Evolutionary conservation across 1,284 basidiomycete species (phyloP).

Genomic region (Phlebopus sp.): DNA sequence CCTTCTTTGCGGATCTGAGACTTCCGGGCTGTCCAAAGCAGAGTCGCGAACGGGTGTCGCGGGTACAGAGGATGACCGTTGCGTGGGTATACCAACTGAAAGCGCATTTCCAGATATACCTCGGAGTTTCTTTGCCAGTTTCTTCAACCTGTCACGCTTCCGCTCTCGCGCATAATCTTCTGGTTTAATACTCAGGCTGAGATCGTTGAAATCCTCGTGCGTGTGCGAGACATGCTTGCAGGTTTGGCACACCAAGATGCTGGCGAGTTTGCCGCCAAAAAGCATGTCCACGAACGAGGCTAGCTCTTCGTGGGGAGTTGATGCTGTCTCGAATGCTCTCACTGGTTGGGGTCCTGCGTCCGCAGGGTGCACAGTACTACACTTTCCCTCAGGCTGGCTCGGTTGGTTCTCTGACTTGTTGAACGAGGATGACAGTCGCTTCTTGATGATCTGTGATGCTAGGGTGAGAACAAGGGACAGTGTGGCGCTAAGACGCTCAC

Average conservation of each 20-base stretch:
- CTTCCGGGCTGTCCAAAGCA: conserved; percentile 25
- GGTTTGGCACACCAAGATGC: conserved; percentile 89
- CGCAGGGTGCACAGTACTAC: not conserved
- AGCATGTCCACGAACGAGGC: conserved; percentile 83
- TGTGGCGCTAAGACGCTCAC: conserved; percentile 43
- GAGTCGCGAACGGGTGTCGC: conserved; percentile 38
- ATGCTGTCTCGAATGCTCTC: not conserved
- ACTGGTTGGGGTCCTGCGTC: not conserved
- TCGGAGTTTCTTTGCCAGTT: conserved; percentile 61
- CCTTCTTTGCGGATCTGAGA: conserved; percentile 29
- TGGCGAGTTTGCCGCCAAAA: conserved; percentile 85
- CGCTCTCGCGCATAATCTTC: conserved; percentile 67
- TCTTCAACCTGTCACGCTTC: conserved; percentile 71
- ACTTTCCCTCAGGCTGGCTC: not conserved
- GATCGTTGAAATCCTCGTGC: conserved; percentile 85
- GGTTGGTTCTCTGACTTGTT: conserved; percentile 1
- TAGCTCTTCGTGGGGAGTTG: conserved; percentile 43
- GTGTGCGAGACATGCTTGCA: conserved; percentile 92
- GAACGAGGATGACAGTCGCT: conserved; percentile 53
- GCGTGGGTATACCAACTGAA: conserved; percentile 26
- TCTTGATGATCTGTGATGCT: conserved; percentile 66
- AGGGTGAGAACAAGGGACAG: conserved; percentile 7
- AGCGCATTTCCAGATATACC: conserved; percentile 36
- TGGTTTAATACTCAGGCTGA: conserved; percentile 82
- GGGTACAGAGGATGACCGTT: conserved; percentile 52